Evolutionary conservation across 176 grass and related monocot species (phyloP).

Genomic region (Cenchrus americanus): DNA sequence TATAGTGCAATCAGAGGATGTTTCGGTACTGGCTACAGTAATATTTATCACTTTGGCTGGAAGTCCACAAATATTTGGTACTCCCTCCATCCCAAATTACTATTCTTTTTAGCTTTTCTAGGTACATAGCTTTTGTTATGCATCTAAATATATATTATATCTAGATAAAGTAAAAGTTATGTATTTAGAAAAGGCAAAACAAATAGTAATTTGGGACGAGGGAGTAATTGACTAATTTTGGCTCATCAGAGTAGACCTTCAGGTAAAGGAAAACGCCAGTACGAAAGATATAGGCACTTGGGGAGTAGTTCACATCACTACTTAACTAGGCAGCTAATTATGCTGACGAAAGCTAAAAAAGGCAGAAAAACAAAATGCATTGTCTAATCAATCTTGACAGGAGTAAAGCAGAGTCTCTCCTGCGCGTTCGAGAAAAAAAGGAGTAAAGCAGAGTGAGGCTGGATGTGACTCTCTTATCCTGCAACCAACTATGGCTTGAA

Average conservation of each 20-base stretch:
- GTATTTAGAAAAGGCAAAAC: too few relatives aligned
- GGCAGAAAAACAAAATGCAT: neutral
- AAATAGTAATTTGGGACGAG: too few relatives aligned
- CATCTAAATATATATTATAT: too few relatives aligned
- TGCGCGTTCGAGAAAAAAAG: neutral
- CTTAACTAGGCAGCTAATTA: neutral
- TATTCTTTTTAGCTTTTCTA: too few relatives aligned
- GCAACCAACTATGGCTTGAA: neutral
- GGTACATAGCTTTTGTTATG: too few relatives aligned
- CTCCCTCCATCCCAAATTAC: too few relatives aligned
- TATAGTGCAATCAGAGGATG: neutral
- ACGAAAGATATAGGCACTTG: neutral
- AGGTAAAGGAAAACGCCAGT: neutral
- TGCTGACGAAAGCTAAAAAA: neutral
- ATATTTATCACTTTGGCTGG: constrained; percentile 14
- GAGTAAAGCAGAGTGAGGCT: neutral
- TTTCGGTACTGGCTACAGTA: neutral
- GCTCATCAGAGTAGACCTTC: neutral
- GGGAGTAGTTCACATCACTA: neutral
- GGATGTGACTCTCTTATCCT: neutral
- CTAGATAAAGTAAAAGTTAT: too few relatives aligned
- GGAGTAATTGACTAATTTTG: neutral
- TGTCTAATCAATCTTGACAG: neutral
- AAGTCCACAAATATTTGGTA: neutral
- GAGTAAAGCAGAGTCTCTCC: neutral